Conservation (phyloP, 768 basidiomycete species). For the Suillus alpinus region DNA sequence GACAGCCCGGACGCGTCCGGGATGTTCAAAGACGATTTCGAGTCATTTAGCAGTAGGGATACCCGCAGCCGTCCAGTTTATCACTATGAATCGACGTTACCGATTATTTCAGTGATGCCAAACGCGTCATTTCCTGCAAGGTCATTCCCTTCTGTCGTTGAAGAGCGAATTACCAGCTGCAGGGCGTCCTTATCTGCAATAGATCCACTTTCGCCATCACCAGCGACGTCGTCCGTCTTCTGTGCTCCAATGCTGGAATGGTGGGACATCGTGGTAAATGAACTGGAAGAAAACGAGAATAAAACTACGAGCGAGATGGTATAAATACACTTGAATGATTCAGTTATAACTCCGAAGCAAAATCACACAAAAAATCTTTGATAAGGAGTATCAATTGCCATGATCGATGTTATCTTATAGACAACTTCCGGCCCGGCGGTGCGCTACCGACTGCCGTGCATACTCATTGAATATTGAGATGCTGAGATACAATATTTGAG, state of each 20-base stretch:
- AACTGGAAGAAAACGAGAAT: not conserved
- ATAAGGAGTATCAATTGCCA: not conserved
- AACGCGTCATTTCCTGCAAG: conserved; percentile 28
- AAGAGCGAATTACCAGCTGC: conserved; percentile 51
- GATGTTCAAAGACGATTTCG: conserved; percentile 16
- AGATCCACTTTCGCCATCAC: conserved; percentile 24
- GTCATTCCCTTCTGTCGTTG: conserved; percentile 26
- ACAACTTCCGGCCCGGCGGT: conserved; percentile 7
- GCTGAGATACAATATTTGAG: conserved; percentile 23
- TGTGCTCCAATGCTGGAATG: conserved; percentile 12
- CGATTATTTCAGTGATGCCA: conserved; percentile 42
- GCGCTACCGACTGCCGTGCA: not conserved
- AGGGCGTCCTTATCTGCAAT: conserved; percentile 45
- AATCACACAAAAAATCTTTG: conserved; percentile 6
- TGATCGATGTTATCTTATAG: conserved; percentile 1
- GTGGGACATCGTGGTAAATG: conserved; percentile 19
- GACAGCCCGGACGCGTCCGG: conserved; percentile 15
- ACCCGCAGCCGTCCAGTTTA: conserved; percentile 85
- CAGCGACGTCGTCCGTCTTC: conserved; percentile 11
- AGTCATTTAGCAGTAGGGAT: conserved; percentile 50
- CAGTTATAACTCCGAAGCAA: conserved; percentile 22
- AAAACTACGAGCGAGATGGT: conserved; percentile 10
- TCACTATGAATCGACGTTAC: conserved; percentile 73
- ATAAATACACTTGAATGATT: conserved; percentile 28
- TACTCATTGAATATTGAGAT: conserved; percentile 34